Evolutionary conservation across 1,139 yeast species (phyloP), one percentile per base, ranked within the genome.

Genomic region (Yamadazyma spencermartinsiae): DNA sequence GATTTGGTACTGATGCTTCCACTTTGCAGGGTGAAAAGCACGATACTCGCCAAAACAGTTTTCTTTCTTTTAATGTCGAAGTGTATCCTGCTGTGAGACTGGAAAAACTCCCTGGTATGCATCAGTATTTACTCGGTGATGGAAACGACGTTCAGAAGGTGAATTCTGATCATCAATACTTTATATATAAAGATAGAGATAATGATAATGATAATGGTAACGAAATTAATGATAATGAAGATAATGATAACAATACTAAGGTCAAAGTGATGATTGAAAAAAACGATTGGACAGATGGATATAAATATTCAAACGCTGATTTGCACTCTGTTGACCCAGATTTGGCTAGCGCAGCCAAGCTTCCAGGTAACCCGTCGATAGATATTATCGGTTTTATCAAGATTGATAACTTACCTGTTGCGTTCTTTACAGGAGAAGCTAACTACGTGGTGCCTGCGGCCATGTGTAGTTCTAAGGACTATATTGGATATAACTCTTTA

Each of bases 321-420:
- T 51, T 70, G 25, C 53, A 66, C n/a, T 55, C 61, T 1, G 39
- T 62, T 7, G 56, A 77, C 10, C 60, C 67, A 0, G 70, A 72
- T 2, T 61, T 82, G 24, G 67, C 69, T 18, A 64, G 66, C 15
- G 60, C 67, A 1, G 56, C 79, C 13, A 59, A 57, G n/a, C 68
- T 79, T 20, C 55, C 62, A 3, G 67, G 79, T 0, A 39, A 46
- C 3, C 68, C 80, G 0, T 80, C 82, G 0, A 54, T 87, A 18
- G 88, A 83, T 54, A 65, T 89, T 4, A 51, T 86, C 24, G 89
- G 89, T 0, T 80, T 87, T 46, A 60, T 80, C 8, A 65, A 68
- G 7, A 51, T 53, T 12, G 51, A 52, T 0, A 56, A 61, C 2
- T 52, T 87, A 4, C 86, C 88, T 0, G 69, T 80, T 3, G 81